Conservation (phyloP, 176 grass and related monocot species). For the Carex kokanica region DNA sequence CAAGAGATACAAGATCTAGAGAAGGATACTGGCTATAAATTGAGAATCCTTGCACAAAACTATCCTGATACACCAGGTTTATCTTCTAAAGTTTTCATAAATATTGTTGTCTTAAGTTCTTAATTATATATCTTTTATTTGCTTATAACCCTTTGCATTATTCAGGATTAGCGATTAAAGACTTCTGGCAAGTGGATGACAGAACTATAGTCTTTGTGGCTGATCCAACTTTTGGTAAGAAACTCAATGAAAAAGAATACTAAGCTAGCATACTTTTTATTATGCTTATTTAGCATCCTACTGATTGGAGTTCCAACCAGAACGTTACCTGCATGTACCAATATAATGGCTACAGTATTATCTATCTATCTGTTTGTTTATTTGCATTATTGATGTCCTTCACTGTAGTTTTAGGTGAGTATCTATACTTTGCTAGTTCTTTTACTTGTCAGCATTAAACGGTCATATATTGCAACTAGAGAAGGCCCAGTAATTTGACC, state of each 20-base stretch:
- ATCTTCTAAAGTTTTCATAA: not conserved
- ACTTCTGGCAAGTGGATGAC: slow-evolving; percentile 96
- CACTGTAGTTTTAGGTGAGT: not conserved
- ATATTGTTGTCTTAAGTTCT: not conserved
- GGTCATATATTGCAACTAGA: not conserved
- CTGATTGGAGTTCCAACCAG: not conserved
- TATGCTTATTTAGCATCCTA: not conserved
- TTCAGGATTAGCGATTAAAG: slow-evolving; percentile 88
- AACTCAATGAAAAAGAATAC: not conserved
- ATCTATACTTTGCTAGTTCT: not conserved
- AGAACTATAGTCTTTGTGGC: slow-evolving; percentile 80
- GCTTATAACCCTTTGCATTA: not conserved
- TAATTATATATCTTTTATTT: not conserved
- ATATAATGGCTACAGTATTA: not conserved
- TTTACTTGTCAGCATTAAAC: not conserved
- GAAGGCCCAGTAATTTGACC: not conserved
- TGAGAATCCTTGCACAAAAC: slow-evolving; percentile 94
- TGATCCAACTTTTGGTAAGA: slow-evolving; percentile 87
- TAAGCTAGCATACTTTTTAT: not conserved
- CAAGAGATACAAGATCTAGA: slow-evolving; percentile 83
- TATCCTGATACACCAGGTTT: slow-evolving; percentile 90
- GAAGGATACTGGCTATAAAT: slow-evolving; percentile 87
- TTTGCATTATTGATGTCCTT: not conserved
- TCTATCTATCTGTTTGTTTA: not conserved
- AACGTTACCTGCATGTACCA: not conserved